Evolutionary conservation across 495 filamentous ascomycete species (phyloP), one percentile per base, ranked within the genome.

Genomic region (Amorphotheca resinae): DNA sequence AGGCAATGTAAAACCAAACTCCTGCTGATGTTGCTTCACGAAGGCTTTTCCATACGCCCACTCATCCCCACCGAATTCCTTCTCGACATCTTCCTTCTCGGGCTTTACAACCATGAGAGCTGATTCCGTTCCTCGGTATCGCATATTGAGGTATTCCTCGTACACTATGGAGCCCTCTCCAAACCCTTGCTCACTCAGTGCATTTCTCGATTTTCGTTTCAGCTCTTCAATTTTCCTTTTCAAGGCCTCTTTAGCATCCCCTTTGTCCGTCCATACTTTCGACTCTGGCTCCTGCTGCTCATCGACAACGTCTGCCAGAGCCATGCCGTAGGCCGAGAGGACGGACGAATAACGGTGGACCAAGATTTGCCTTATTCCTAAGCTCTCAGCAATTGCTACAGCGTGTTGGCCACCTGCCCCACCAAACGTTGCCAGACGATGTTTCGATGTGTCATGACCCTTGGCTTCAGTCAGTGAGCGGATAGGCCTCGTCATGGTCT

Each of bases 341-440:
- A 98, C 87, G 0, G 88, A 95, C 0, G 89, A 95, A 58, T 95
- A 95, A 30, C 82, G 70, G 55, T 95, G 91, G 11, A 98, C 71
- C 3, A 98, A 64, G 26, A 95, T 89, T 57, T 93, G 84, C 22
- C 66, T 71, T 50, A 98, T 85, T 0, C 89, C 88, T 15, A 98
- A 67, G 15, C 80, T 81, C 51, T 87, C 82, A 9, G 89, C 91
- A 53, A 98, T 94, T n/a, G 85, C 87, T 14, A 91, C 84, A 4
- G 91, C 91, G 54, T 98, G 91, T 58, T 98, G 91, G 1, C 91
- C 91, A 36, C 91, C 91, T 1, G 91, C 91, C 21, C 91, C 91
- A 16, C 91, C 91, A 64, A 98, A 96, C 0, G 83, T 88, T 1
- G 87, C 88, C 31, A 96, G 70, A 5, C 85, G 68, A 60, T 96